Percentiles rank a stretch among this genome's conserved stretches.
These are phyloP conservation scores for Centaurea solstitialis DNA, from an alignment of 129 eudicot genomes.

Conservation along the genomic window DNA sequence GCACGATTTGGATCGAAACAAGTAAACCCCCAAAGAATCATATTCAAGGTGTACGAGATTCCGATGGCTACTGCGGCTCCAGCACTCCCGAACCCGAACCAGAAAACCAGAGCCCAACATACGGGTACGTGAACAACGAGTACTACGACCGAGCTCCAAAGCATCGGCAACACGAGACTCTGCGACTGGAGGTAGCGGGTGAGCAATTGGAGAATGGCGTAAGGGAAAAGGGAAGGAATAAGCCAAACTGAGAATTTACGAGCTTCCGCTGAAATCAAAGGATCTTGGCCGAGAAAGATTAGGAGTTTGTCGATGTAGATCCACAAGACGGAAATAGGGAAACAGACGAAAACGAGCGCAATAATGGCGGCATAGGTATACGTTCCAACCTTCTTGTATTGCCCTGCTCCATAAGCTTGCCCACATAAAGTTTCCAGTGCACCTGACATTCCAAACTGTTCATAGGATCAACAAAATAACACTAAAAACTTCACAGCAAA, in stretches of 20 bases:
- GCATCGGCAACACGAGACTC: conserved; percentile 55
- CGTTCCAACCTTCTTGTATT: conserved; percentile 46
- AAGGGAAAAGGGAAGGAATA: conserved; percentile 41
- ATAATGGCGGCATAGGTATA: conserved; percentile 46
- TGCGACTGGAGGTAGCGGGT: conserved; percentile 54
- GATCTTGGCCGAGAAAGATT: conserved; percentile 59
- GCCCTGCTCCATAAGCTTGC: conserved; percentile 66
- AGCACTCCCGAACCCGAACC: conserved; percentile 26
- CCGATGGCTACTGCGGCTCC: conserved; percentile 59
- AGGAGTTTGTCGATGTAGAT: conserved; percentile 51
- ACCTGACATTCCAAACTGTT: conserved; percentile 56
- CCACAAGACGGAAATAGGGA: conserved; percentile 54
- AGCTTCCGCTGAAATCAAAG: conserved; percentile 53
- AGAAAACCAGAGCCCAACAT: conserved; percentile 51
- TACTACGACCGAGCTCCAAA: conserved; percentile 39
- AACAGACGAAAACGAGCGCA: conserved; percentile 46
- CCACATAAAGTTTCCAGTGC: conserved; percentile 62
- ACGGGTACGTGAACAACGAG: conserved; percentile 43
- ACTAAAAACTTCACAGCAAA: too few relatives aligned
- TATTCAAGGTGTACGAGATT: conserved; percentile 41
- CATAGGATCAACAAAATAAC: too few relatives aligned
- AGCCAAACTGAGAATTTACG: conserved; percentile 51
- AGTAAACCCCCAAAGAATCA: conserved; percentile 35
- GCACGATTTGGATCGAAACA: conserved; percentile 35
- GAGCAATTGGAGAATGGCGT: conserved; percentile 45